Evolutionary conservation across 768 basidiomycete species (phyloP), one percentile per base, ranked within the genome.

Genomic region (Collybiopsis luxurians): DNA sequence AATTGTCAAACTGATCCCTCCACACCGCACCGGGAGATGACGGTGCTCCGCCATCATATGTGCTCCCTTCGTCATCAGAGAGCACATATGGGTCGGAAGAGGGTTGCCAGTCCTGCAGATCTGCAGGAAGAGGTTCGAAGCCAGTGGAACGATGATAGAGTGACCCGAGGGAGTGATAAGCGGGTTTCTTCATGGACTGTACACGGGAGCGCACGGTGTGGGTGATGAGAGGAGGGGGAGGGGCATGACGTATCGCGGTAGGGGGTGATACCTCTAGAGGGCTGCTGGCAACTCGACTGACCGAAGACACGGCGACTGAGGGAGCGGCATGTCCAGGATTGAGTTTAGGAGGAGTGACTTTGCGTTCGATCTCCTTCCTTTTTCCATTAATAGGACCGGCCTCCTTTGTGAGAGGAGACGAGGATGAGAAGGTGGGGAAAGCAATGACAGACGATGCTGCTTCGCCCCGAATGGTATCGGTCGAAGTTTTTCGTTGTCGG

Each of bases 91-190:
- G 43, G n/a, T 15, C 34, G 1, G 54, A 55, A 15, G 44, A 39
- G 10, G 54, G 54, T 31, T 55, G 44, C 54, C 54, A 55, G 28
- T 55, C 54, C 36, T 55, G 54, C 7, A 55, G 23, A 47, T 55
- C 44, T 3, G 15, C 17, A 21, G 54, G 54, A 46, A 55, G 54
- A 15, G 54, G 54, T 28, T 55, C 54, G 34, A 55, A 55, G 31
- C 43, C 44, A 46, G 44, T 38, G 23, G 31, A 21, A 34, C 2
- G 54, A 36, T 55, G 47, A 9, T 31, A 7, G 15, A n/a, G 34
- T 23, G 6, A 15, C 26, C n/a, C 43, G 49, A 31, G 5, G n/a
- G 43, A 44, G 21, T 44, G 54, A 6, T 43, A 47, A 27, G 11
- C 10, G 13, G 31, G 26, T 17, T 2, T 44, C 45, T 45, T 38